These are phyloP conservation scores for Claviceps sp. DNA, from an alignment of 2,329 filamentous ascomycete genomes.

Conservation along the genomic window DNA sequence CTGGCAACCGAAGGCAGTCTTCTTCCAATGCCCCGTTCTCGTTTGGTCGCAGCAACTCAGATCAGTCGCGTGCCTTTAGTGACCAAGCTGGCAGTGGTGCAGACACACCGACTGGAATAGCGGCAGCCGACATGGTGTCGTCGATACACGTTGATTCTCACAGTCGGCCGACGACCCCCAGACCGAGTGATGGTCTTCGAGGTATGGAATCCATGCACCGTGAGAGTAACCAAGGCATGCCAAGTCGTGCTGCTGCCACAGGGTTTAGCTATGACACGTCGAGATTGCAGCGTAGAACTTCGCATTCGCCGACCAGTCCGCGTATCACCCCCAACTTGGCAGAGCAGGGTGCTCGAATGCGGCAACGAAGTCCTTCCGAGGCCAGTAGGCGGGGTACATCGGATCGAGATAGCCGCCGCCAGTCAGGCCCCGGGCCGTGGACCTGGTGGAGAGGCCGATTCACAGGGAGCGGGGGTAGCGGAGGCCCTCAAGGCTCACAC, in stretches of 20 bases:
- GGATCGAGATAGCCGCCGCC: slow-evolving; percentile 18
- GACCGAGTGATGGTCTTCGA: slow-evolving; percentile 18
- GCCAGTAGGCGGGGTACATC: slow-evolving; percentile 17
- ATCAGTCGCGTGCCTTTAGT: not conserved
- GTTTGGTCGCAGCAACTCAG: not conserved
- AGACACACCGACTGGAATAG: slow-evolving; percentile 4
- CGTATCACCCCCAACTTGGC: slow-evolving; percentile 13
- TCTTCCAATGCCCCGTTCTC: not conserved
- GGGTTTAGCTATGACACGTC: slow-evolving; percentile 20
- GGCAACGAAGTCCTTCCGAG: slow-evolving; percentile 26
- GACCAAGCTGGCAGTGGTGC: not conserved
- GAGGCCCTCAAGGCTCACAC: slow-evolving; percentile 15
- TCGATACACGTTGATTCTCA: slow-evolving; percentile 12
- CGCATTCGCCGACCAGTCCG: slow-evolving; percentile 24
- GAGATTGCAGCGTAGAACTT: slow-evolving; percentile 22
- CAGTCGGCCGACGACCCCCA: slow-evolving; percentile 15
- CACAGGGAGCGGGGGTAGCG: slow-evolving; percentile 14
- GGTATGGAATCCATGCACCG: slow-evolving; percentile 15
- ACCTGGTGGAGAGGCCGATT: slow-evolving; percentile 29
- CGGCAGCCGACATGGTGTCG: slow-evolving; percentile 7
- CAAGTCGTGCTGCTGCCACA: slow-evolving; percentile 13
- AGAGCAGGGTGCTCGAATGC: slow-evolving; percentile 19
- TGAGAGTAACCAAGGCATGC: slow-evolving; percentile 12
- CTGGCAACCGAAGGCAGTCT: not conserved
- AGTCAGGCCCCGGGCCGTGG: slow-evolving; percentile 23